Conservation (phyloP, 768 basidiomycete species). For the Filobasidium floriforme region DNA sequence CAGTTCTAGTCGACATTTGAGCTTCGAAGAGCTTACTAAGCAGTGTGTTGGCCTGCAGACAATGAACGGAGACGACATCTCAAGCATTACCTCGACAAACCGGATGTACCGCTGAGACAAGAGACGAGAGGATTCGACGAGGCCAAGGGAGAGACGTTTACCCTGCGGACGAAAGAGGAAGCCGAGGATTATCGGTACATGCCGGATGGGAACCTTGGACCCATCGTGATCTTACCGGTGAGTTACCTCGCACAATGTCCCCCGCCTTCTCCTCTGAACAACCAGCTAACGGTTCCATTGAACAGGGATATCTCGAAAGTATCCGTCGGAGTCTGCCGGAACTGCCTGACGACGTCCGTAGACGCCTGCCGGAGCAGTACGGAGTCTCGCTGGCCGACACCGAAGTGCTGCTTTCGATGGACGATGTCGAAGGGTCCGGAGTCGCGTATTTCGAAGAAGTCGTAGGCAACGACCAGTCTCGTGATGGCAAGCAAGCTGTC, state of each 20-base stretch:
- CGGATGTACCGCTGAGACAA: constrained; percentile 58
- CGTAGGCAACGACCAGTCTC: constrained; percentile 35
- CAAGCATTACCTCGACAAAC: constrained; percentile 32
- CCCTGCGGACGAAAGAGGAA: constrained; percentile 79
- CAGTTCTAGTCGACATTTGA: constrained; percentile 19
- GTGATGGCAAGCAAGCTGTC: constrained; percentile 60
- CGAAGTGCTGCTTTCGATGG: constrained; percentile 68
- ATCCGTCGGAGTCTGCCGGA: constrained; percentile 60
- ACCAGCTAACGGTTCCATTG: neutral
- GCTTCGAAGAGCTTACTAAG: neutral
- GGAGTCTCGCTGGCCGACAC: constrained; percentile 60
- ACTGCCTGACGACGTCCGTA: constrained; percentile 60
- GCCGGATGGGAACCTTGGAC: constrained; percentile 90
- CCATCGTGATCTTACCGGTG: constrained; percentile 48
- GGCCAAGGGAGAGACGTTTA: constrained; percentile 68
- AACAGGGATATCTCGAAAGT: constrained; percentile 58
- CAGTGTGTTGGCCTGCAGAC: constrained; percentile 48
- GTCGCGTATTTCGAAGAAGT: constrained; percentile 77
- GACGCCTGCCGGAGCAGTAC: constrained; percentile 52
- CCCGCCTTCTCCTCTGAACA: too few relatives aligned
- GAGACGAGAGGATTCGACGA: constrained; percentile 91
- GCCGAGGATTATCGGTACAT: constrained; percentile 93
- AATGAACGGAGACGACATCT: constrained; percentile 77
- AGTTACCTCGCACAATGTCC: constrained; percentile 13
- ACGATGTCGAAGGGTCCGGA: constrained; percentile 55